These are phyloP conservation scores for Pythium dissotocum DNA, from an alignment of 352 stramenopile species.

Conservation along the genomic window DNA sequence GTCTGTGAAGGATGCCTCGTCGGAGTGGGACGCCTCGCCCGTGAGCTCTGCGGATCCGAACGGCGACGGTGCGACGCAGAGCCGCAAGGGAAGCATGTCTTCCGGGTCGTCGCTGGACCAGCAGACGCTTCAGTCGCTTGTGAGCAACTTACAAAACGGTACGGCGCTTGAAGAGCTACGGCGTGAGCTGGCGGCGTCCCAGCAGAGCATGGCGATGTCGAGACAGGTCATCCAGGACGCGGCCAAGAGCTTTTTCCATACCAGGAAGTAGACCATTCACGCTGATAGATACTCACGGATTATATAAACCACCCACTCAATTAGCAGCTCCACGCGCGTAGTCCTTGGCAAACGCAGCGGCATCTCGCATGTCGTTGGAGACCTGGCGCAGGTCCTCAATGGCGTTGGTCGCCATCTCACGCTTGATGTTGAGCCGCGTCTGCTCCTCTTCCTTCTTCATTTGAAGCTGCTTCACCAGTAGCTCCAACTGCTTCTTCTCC, in stretches of 20 bases:
- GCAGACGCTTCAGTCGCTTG: constrained; percentile 60
- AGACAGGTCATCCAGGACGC: constrained; percentile 66
- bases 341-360: constrained; percentile 39
- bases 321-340: constrained; percentile 26
- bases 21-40: constrained; percentile 28
- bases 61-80: constrained; percentile 8
- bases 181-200: constrained; percentile 62
- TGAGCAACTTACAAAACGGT: constrained; percentile 76
- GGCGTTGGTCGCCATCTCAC: constrained; percentile 40
- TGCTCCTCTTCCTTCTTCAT: constrained; percentile 48
- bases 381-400: constrained; percentile 45
- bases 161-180: constrained; percentile 61
- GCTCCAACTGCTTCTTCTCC: constrained; percentile 48
- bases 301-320: constrained; percentile 8
- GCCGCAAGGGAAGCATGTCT: constrained; percentile 26
- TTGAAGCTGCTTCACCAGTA: constrained; percentile 38
- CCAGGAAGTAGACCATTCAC: constrained; percentile 8
- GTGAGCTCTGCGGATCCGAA: constrained; percentile 26
- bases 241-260: constrained; percentile 67
- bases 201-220: constrained; percentile 70
- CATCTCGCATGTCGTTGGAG: constrained; percentile 38
- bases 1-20: constrained; percentile 18
- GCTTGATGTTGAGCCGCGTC: constrained; percentile 43
- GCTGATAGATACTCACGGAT: not conserved
- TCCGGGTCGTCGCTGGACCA: constrained; percentile 45